Conservation (phyloP, 106 monocot species). For the Narthecium ossifragum region DNA sequence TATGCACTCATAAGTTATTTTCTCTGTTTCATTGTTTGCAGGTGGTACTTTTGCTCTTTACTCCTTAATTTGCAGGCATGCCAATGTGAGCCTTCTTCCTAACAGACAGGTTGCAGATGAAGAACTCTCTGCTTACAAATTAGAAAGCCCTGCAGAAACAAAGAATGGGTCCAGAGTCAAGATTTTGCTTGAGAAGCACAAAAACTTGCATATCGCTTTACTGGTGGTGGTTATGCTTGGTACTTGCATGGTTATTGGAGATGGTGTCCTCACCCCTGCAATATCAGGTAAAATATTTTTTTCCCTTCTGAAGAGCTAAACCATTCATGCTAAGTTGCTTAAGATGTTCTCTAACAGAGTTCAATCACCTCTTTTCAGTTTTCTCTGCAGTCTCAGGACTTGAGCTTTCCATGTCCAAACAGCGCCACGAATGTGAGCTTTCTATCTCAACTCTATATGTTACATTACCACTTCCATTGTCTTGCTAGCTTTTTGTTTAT, state of each 20-base stretch:
- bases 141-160: conserved; percentile 31
- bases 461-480: too few relatives aligned
- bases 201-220: conserved; percentile 44
- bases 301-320: background rate
- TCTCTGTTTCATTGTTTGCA: conserved; percentile 4
- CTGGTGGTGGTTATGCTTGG: conserved; percentile 64
- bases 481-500: too few relatives aligned
- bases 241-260: conserved; percentile 79
- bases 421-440: conserved; percentile 61
- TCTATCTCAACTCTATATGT: background rate
- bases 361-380: conserved; percentile 27
- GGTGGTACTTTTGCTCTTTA: conserved; percentile 76
- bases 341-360: background rate
- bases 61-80: conserved; percentile 63
- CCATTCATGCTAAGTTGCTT: background rate
- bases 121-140: conserved; percentile 67
- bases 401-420: conserved; percentile 49
- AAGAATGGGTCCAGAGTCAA: conserved; percentile 24
- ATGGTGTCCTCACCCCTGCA: conserved; percentile 71
- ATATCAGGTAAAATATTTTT: conserved; percentile 68
- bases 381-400: conserved; percentile 76
- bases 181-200: conserved; percentile 57
- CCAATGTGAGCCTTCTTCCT: conserved; percentile 56
- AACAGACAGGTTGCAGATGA: conserved; percentile 59
- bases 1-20: background rate